Evolutionary conservation across 2,329 filamentous ascomycete species (phyloP).

Genomic region (Penicillium frequentans): DNA sequence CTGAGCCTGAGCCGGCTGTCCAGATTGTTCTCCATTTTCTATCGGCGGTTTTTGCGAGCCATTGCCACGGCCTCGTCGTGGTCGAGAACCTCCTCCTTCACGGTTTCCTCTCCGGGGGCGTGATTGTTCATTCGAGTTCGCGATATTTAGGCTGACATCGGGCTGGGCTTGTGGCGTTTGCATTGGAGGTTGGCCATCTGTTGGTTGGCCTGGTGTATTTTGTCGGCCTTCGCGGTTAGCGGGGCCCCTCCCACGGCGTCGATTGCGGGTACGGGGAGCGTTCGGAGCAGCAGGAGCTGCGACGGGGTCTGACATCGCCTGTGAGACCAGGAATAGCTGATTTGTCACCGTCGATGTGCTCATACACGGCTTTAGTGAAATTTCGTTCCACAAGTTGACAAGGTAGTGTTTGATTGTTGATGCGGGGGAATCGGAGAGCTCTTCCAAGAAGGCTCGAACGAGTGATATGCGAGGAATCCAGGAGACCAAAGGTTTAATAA

Average conservation of each 20-base stretch:
- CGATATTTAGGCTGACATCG: not conserved
- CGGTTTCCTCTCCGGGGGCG: conserved; percentile 26
- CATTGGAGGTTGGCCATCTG: conserved; percentile 6
- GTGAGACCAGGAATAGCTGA: not conserved
- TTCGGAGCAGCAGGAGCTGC: not conserved
- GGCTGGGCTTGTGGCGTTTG: conserved; percentile 11
- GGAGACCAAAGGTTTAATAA: not conserved
- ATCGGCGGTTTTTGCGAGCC: conserved; percentile 19
- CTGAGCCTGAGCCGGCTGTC: conserved; percentile 8
- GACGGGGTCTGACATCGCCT: conserved; percentile 11
- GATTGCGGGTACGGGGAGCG: conserved; percentile 11
- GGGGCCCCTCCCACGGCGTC: conserved; percentile 32
- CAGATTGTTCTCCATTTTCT: conserved; percentile 13
- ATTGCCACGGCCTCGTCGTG: conserved; percentile 21
- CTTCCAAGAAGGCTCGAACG: not conserved
- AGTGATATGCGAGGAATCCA: not conserved
- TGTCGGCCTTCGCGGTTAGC: conserved; percentile 24
- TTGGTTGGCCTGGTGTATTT: conserved; percentile 13
- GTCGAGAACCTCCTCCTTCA: conserved; percentile 23
- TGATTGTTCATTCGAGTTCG: conserved; percentile 10
- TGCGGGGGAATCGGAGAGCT: not conserved
- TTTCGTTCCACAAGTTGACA: not conserved
- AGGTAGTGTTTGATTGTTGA: not conserved
- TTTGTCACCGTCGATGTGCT: not conserved
- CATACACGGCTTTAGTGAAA: conserved; percentile 3